Evolutionary conservation across 805 yeast genomes (phyloP), one percentile per base, ranked within the genome.

Genomic region (Saturnispora hagleri): DNA sequence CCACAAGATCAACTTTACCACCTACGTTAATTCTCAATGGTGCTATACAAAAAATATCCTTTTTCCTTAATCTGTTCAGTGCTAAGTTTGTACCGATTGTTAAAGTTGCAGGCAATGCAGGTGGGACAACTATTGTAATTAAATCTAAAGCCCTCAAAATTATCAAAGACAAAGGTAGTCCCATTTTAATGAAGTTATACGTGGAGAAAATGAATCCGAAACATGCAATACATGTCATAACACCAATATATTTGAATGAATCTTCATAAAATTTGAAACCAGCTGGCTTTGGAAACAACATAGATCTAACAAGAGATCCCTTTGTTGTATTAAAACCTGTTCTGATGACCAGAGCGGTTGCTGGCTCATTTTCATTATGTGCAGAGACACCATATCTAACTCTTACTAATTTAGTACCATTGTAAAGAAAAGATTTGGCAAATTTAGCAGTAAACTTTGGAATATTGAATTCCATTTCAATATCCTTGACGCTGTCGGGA

Each of bases 1-100:
- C 89, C 62, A 89, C 73, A 3, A 87, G 80, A 63, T 91, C 97
- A 26, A 93, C 64, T 60, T 93, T 89, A 9, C 99, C 99, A 35
- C 96, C 97, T n/a, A 93, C 83, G 62, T 93, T 93, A 46, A 95
- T 93, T 54, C 96, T 77, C 1, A 93, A 87, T 2, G 99, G 99
- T 2, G 97, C 81, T 51, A 91, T 91, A 66, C 99, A 93, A 60
- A 83, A 93, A 1, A 95, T 82, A 41, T 77, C 72, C 54, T 78
- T 77, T 54, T 75, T 69, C 55, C 88, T 81, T 55, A 93, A 72
- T 55, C 98, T 74, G 31, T 81, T 73, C 26, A 93, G 69, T 0
- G 99, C 96, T 71, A 93, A 90, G 57, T 91, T 88, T 0, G 97
- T 90, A 18, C 99, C 99, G 54, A 93, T 91, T 0, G 99, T 89